Conservation (phyloP, 2,329 filamentous ascomycete species). For the Clarireedia sp. region DNA sequence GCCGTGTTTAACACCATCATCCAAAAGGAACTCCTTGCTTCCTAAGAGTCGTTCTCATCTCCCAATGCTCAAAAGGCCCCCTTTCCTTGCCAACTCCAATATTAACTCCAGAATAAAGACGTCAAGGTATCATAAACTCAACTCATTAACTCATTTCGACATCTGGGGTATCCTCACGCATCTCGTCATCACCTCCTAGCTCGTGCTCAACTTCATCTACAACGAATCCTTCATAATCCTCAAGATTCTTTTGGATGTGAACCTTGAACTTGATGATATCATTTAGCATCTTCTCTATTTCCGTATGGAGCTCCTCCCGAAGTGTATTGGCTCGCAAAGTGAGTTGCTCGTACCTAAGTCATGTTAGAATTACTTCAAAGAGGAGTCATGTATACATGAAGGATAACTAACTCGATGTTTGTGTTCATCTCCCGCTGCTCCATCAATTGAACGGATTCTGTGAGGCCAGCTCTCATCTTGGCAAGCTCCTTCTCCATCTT, state of each 20-base stretch:
- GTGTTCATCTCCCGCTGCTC: slow-evolving; percentile 95
- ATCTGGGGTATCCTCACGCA: slow-evolving; percentile 44
- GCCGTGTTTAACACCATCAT: neutral
- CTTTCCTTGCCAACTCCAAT: neutral
- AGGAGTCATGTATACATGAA: neutral
- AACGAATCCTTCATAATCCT: slow-evolving; percentile 91
- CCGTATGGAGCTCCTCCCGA: slow-evolving; percentile 95
- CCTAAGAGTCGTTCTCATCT: neutral
- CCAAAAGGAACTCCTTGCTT: slow-evolving; percentile 3
- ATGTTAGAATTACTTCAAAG: slow-evolving; percentile 13
- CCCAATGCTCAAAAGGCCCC: neutral
- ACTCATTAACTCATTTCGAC: slow-evolving; percentile 35
- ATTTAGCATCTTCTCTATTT: slow-evolving; percentile 92
- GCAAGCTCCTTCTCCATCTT: slow-evolving; percentile 98
- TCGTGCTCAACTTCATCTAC: slow-evolving; percentile 87
- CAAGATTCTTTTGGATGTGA: slow-evolving; percentile 83
- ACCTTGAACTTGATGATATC: slow-evolving; percentile 99
- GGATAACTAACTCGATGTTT: slow-evolving; percentile 71
- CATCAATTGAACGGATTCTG: slow-evolving; percentile 82
- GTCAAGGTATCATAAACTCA: neutral
- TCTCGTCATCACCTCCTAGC: slow-evolving; percentile 54
- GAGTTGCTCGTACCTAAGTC: slow-evolving; percentile 73
- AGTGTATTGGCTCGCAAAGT: slow-evolving; percentile 75
- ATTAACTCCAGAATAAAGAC: neutral
- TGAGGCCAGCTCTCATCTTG: slow-evolving; percentile 77